Base-by-base conservation (phyloP, 2,329 filamentous ascomycete species). In the Colletotrichum sp. region DNA sequence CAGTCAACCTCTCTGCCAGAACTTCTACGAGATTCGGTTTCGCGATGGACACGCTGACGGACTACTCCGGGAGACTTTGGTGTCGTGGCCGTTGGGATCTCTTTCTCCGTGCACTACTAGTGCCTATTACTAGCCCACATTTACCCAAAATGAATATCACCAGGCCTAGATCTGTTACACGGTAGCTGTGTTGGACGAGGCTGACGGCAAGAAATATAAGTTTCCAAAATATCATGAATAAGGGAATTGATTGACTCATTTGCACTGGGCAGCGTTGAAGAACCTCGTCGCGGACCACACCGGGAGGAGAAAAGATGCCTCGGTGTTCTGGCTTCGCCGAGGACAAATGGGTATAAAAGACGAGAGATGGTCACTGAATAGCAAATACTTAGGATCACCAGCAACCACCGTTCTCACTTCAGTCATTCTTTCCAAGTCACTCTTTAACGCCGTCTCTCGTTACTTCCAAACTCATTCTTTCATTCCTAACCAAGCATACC, bases 331-430 rank as follows among this genome's bases (percentile, higher is more conserved):
- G 39, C 19, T 48, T 12, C 19, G 19, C 39, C 39, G 39, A 48
- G 5, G 19, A 0, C 39, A n/a, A 44, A n/a, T 48, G 39, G n/a
- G 39, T 48, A n/a, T 48, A 48, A 48, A 48, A 0, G 9, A 0
- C 19, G 3, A n/a, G 19, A 12, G 0, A 0, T 1, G 39, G 0
- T 12, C 19, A 2, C 19, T 48, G 0, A 48, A n/a, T 11, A n/a
- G 19, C 39, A 12, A 12, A 12, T 5, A n/a, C 19, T 7, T n/a
- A 1, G 19, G 19, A 48, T n/a, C 39, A 48, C 0, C 19, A n/a
- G 5, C 39, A n/a, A n/a, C 39, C 5, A 12, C 3, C 0, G 19
- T n/a, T n/a, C 39, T 48, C 19, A n/a, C 39, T 48, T 6, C 39
- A 48, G 39, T 48, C 39, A 48, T 48, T 48, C 39, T 12, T n/a